These are phyloP conservation scores for Debaryomyces subglobosus DNA, from an alignment of 1,139 yeast species.

Conservation along the genomic window DNA sequence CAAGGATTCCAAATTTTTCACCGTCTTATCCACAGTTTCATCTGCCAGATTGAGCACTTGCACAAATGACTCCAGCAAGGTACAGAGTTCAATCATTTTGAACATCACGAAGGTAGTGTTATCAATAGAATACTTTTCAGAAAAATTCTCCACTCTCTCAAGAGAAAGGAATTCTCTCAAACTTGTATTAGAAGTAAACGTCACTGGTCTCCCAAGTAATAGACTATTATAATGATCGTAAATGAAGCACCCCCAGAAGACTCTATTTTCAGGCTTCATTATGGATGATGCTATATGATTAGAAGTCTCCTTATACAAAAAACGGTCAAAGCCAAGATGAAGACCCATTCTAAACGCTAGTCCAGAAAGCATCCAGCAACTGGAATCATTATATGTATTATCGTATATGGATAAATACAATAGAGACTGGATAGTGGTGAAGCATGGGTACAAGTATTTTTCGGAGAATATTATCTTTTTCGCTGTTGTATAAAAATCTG, in stretches of 20 bases:
- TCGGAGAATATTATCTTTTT: constrained; percentile 10
- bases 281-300: neutral
- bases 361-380: constrained; percentile 18
- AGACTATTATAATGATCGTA: constrained; percentile 14
- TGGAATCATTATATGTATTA: constrained; percentile 7
- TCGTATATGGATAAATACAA: constrained; percentile 17
- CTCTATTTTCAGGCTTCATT: constrained; percentile 14
- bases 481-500: constrained; percentile 6
- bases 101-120: constrained; percentile 12
- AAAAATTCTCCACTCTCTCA: neutral
- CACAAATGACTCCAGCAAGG: constrained; percentile 2
- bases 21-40: neutral
- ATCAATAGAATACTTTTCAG: constrained; percentile 1
- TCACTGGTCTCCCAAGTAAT: constrained; percentile 14
- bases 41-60: neutral
- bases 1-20: neutral
- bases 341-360: constrained; percentile 16
- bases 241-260: constrained; percentile 15
- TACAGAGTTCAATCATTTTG: constrained; percentile 7
- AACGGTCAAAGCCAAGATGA: constrained; percentile 15
- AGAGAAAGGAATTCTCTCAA: constrained; percentile 12
- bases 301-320: neutral
- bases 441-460: constrained; percentile 10
- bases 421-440: constrained; percentile 14
- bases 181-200: constrained; percentile 11